Conservation (phyloP, 306 rosid species). For the Parietaria judaica region DNA sequence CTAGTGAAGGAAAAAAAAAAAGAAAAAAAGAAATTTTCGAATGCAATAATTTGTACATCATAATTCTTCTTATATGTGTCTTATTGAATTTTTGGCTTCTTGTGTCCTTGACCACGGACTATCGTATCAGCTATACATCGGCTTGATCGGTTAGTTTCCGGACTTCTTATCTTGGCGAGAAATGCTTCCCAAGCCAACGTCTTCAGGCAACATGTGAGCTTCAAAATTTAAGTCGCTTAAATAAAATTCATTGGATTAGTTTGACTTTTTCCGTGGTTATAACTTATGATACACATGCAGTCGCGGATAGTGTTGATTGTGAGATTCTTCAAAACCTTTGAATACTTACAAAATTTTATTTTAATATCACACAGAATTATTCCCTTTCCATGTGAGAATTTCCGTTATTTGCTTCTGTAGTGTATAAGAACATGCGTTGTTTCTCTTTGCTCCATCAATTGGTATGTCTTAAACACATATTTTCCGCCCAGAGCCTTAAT, state of each 20-base stretch:
- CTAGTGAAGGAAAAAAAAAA: background rate
- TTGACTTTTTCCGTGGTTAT: background rate
- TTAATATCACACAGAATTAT: too few species aligned
- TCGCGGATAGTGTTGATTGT: too few species aligned
- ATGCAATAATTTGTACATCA: too few species aligned
- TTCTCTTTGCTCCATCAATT: too few species aligned
- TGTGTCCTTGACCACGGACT: slow-evolving; percentile 51
- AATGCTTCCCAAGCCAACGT: slow-evolving; percentile 72
- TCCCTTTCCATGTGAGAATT: too few species aligned
- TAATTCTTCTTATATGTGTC: slow-evolving; percentile 2
- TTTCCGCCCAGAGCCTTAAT: too few species aligned
- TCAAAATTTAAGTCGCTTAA: background rate
- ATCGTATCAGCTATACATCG: slow-evolving; percentile 69
- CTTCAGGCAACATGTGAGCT: slow-evolving; percentile 78
- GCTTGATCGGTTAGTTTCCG: slow-evolving; percentile 89
- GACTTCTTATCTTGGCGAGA: slow-evolving; percentile 93
- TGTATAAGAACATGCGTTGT: too few species aligned
- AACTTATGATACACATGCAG: too few species aligned
- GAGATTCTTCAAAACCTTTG: too few species aligned
- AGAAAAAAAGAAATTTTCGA: background rate
- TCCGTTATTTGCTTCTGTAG: too few species aligned
- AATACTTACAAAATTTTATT: too few species aligned
- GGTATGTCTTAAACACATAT: too few species aligned
- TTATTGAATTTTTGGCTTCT: slow-evolving; percentile 19
- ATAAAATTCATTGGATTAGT: background rate